Percentiles rank a stretch among this genome's conserved stretches.
phyloP scores from a whole-genome alignment of 2,329 filamentous ascomycete genomes.

The Fusarium stilboides region DNA sequence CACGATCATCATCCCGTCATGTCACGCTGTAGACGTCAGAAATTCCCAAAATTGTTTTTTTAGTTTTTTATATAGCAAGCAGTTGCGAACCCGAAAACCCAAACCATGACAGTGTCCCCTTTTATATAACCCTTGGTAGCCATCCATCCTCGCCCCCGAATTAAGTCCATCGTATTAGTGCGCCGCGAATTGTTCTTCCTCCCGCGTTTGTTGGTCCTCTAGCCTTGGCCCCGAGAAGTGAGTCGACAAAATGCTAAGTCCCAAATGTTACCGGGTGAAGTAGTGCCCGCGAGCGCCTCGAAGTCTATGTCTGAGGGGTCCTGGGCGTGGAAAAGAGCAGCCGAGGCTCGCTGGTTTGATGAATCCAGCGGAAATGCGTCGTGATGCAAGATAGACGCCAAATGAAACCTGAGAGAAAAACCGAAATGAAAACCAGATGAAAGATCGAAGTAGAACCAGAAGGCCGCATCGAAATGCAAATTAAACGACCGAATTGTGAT shows the following conservation, averaged over 20 bases:
- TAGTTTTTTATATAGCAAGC: slow-evolving; percentile 12
- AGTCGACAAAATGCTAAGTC: slow-evolving; percentile 38
- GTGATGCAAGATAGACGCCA: slow-evolving; percentile 4
- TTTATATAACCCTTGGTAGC: slow-evolving; percentile 13
- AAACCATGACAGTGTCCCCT: slow-evolving; percentile 15
- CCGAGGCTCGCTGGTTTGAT: slow-evolving; percentile 10
- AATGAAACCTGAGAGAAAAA: slow-evolving; percentile 21
- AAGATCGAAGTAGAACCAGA: slow-evolving; percentile 3
- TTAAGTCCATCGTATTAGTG: slow-evolving; percentile 30
- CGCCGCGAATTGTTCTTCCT: slow-evolving; percentile 32
- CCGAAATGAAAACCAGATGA: slow-evolving; percentile 2
- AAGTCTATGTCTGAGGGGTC: slow-evolving; percentile 12
- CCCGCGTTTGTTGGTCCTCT: slow-evolving; percentile 23
- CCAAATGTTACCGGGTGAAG: slow-evolving; percentile 16
- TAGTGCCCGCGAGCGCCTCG: slow-evolving; percentile 15
- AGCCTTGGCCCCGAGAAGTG: slow-evolving; percentile 29
- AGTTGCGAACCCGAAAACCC: slow-evolving; percentile 8
- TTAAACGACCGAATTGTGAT: neutral
- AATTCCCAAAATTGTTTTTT: slow-evolving; percentile 6
- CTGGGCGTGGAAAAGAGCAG: slow-evolving; percentile 16
- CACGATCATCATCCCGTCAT: too few relatives aligned
- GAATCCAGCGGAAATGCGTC: slow-evolving; percentile 3
- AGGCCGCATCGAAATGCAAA: slow-evolving; percentile 10
- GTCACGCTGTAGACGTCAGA: slow-evolving; percentile 1
- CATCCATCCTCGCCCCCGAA: slow-evolving; percentile 25